A percentile compares a stretch with the other conserved stretches of the same genome.
Evolutionary conservation across 2,329 filamentous ascomycete species (phyloP).

Genomic region (Aspergillus sp.): DNA sequence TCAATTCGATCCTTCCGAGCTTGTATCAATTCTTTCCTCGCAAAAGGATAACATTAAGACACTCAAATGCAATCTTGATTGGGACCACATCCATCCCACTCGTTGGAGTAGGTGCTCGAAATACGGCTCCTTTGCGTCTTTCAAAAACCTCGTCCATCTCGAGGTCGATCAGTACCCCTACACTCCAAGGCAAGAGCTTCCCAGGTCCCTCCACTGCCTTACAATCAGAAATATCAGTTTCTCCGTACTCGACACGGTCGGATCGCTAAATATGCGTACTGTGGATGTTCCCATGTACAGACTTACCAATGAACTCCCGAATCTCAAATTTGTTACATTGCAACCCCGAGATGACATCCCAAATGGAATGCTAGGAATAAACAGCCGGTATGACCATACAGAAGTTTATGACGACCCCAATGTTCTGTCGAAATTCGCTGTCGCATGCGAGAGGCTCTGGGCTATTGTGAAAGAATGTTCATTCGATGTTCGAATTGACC

Average conservation of each 20-base stretch:
- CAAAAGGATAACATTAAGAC: constrained; percentile 4
- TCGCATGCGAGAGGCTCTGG: not conserved
- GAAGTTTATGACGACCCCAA: not conserved
- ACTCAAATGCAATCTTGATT: not conserved
- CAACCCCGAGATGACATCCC: not conserved
- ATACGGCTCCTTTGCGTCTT: constrained; percentile 2
- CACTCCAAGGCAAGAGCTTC: not conserved
- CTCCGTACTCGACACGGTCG: not conserved
- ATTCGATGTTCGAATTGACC: not conserved
- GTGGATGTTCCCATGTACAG: not conserved
- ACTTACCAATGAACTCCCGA: not conserved
- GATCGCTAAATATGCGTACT: constrained; percentile 4
- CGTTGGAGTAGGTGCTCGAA: not conserved
- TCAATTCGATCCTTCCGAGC: not conserved
- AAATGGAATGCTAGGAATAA: constrained; percentile 1
- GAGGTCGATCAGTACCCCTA: constrained; percentile 6
- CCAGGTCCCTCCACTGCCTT: not conserved
- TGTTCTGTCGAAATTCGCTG: not conserved
- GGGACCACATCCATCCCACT: not conserved
- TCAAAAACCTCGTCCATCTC: constrained; percentile 3
- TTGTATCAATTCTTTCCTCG: not conserved
- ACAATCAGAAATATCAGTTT: constrained; percentile 2
- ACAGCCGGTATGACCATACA: not conserved
- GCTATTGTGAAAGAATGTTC: not conserved
- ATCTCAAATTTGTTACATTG: not conserved